Evolutionary conservation across 164 flowering plant genomes (phyloP).

Genomic region (Chimonanthus salicifolius): DNA sequence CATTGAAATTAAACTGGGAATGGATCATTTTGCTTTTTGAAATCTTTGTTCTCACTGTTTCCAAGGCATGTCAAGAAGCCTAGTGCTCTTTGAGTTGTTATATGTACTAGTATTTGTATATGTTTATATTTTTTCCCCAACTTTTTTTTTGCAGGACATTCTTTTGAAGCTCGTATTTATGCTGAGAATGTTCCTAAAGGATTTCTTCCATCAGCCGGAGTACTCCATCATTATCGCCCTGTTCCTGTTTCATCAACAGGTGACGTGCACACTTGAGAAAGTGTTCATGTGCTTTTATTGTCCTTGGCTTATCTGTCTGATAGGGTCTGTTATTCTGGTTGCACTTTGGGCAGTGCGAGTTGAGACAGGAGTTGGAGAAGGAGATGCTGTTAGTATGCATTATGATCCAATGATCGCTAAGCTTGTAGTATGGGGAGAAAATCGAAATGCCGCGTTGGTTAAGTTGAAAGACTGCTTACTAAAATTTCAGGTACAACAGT

Average conservation of each 20-base stretch:
- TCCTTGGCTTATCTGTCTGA: neutral
- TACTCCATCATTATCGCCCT: slow-evolving; percentile 86
- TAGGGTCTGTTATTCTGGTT: neutral
- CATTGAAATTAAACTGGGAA: too few relatives aligned
- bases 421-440: slow-evolving; percentile 95
- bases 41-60: too few relatives aligned
- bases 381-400: slow-evolving; percentile 93
- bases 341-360: slow-evolving; percentile 60
- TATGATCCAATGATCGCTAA: slow-evolving; percentile 99
- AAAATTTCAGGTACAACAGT: slow-evolving; percentile 64
- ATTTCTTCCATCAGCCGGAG: slow-evolving; percentile 96
- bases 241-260: slow-evolving; percentile 70
- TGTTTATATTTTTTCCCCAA: neutral
- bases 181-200: slow-evolving; percentile 99
- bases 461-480: slow-evolving; percentile 81
- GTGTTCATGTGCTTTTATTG: neutral
- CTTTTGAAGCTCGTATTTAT: slow-evolving; percentile 97
- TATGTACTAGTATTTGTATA: too few relatives aligned
- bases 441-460: slow-evolving; percentile 73
- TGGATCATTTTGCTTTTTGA: too few relatives aligned
- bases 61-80: too few relatives aligned
- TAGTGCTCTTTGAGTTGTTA: too few relatives aligned
- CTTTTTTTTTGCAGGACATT: slow-evolving; percentile 61
- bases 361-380: slow-evolving; percentile 95
- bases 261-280: slow-evolving; percentile 16